These are phyloP conservation scores for Neurospora discreta DNA, from an alignment of 495 filamentous ascomycete genomes.

Conservation along the genomic window DNA sequence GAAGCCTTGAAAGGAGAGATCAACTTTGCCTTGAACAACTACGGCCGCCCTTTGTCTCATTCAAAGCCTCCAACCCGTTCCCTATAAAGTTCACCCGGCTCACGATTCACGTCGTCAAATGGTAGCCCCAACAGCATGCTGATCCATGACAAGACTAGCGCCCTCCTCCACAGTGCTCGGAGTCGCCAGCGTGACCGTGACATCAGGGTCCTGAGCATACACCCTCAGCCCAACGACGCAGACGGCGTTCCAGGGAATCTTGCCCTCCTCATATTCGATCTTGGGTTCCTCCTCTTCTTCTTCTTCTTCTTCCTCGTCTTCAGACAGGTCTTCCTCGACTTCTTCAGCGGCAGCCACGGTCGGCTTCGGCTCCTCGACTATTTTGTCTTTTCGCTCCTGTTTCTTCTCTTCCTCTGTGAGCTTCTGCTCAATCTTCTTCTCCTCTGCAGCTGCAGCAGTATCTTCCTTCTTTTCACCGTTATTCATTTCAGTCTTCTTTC, in stretches of 20 bases:
- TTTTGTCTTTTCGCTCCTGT: neutral
- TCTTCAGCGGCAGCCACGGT: neutral
- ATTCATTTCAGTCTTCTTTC: conserved; percentile 3
- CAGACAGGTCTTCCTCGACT: conserved; percentile 1
- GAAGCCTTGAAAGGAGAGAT: neutral
- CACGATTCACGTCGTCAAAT: conserved; percentile 3
- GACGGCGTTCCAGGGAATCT: conserved; percentile 41
- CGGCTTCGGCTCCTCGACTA: neutral
- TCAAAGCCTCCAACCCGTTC: neutral
- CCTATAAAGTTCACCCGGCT: no score
- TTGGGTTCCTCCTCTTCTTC: conserved; percentile 5
- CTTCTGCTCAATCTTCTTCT: neutral
- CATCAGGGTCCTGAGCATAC: conserved; percentile 32
- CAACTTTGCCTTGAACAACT: neutral
- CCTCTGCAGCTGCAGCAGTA: neutral
- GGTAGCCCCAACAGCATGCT: conserved; percentile 12
- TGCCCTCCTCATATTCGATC: conserved; percentile 4
- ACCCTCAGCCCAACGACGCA: conserved; percentile 42
- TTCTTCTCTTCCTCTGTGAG: neutral
- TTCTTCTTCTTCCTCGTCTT: conserved; percentile 4
- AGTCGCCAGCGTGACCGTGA: conserved; percentile 29
- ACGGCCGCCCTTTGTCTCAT: neutral
- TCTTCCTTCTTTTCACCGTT: conserved; percentile 3
- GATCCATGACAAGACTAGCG: conserved; percentile 15
- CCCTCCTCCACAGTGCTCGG: conserved; percentile 20